Evolutionary conservation across 1,284 basidiomycete genomes (phyloP).

Genomic region (Moniliophthora roreri): DNA sequence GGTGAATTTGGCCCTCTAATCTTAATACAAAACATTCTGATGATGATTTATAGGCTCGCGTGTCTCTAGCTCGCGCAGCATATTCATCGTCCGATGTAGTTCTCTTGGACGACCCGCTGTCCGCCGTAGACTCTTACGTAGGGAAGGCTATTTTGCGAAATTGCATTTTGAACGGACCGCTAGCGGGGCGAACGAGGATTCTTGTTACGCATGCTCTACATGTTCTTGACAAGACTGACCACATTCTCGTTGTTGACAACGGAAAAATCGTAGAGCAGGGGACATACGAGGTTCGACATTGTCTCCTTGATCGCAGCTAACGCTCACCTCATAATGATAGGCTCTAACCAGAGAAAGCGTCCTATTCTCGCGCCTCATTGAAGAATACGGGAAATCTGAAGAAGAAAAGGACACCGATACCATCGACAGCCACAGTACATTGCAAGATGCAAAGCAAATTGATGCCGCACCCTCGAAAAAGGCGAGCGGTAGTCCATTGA

Average conservation of each 20-base stretch:
- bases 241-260: conserved; percentile 76
- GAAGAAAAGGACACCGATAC: conserved; percentile 20
- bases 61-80: conserved; percentile 78
- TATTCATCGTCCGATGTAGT: conserved; percentile 78
- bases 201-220: conserved; percentile 78
- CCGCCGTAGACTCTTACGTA: conserved; percentile 73
- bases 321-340: conserved; percentile 24
- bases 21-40: conserved; percentile 28
- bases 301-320: background rate
- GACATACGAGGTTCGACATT: conserved; percentile 47
- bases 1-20: conserved; percentile 27
- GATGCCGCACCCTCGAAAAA: conserved; percentile 17
- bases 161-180: conserved; percentile 56
- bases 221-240: conserved; percentile 65
- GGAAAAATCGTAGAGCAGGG: conserved; percentile 66
- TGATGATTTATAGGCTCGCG: conserved; percentile 56
- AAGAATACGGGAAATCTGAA: conserved; percentile 55
- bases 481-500: conserved; percentile 30
- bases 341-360: conserved; percentile 51
- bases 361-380: conserved; percentile 59
- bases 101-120: conserved; percentile 71
- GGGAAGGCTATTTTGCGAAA: conserved; percentile 62
- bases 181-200: conserved; percentile 66
- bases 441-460: background rate
- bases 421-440: background rate